Evolutionary conservation across 352 stramenopile species (phyloP), one percentile per base, ranked within the genome.

Genomic region (Phytophthora fragariae): DNA sequence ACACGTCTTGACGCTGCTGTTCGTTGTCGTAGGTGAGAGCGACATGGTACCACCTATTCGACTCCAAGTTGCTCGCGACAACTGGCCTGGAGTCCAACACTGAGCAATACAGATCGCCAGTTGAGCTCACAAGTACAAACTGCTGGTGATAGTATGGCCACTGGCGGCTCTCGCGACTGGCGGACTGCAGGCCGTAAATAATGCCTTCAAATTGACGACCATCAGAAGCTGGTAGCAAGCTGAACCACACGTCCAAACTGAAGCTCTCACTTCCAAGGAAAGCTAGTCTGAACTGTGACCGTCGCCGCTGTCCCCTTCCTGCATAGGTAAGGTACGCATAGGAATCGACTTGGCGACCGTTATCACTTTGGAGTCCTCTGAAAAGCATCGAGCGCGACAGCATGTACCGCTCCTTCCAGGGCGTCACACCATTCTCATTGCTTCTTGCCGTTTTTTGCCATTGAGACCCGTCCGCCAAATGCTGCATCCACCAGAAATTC

Each of bases 41-140:
- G 37, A 85, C 35, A 27, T 86, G 73, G 24, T 86, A 84, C 79
- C 79, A 86, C 10, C 68, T 65, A 12, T 64, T 54, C 9, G 53
- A 46, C 31, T 74, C 33, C 7, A 86, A 54, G 1, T 63, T 29
- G 24, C 64, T 63, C 15, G 61, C 68, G 15, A 77, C 57, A 1
- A 70, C 62, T 7, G 67, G 49, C 29, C 70, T 64, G 24, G 59
- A 35, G 52, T 61, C 68, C 29, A 82, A 29, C 46, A 82, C 63
- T 0, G 72, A 77, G 68, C 76, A 80, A 54, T 77, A 73, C 9
- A 80, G 58, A 27, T 74, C 75, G 6, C 67, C 58, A 5, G 46
- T n/a, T 6, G 68, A 59, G 46, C 68, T 66, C 57, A 82, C 61
- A 33, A 72, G 61, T 11, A 77, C 68, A 27, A 79, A 70, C 55